phyloP scores from a whole-genome alignment of 306 rosid genomes.

The peach (Prunus persica) region Prunus_persica_NCBIv2 NC_034014.1:8728001-8728500 shows the following conservation, averaged over 20 bases:
- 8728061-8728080: constrained; percentile 71
- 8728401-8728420: constrained; percentile 62
- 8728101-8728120: constrained; percentile 78
- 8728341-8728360: constrained; percentile 50
- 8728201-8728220: neutral
- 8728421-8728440: constrained; percentile 47
- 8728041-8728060: constrained; percentile 74
- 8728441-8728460: constrained; percentile 60
- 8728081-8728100: constrained; percentile 72
- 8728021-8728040: constrained; percentile 76
- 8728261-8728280: constrained; percentile 43
- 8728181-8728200: neutral
- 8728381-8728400: constrained; percentile 55
- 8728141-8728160: constrained; percentile 49
- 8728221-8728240: constrained; percentile 59
- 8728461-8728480: constrained; percentile 48
- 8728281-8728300: constrained; percentile 69
- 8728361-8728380: constrained; percentile 64
- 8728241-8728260: constrained; percentile 50
- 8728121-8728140: constrained; percentile 75
- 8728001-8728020: neutral
- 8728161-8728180: neutral
- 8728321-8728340: constrained; percentile 54
- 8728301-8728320: constrained; percentile 65
- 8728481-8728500: constrained; percentile 53